Evolutionary conservation across 179 eudicot genomes (phyloP).

Genomic region (Amaranthus tricolor): DNA sequence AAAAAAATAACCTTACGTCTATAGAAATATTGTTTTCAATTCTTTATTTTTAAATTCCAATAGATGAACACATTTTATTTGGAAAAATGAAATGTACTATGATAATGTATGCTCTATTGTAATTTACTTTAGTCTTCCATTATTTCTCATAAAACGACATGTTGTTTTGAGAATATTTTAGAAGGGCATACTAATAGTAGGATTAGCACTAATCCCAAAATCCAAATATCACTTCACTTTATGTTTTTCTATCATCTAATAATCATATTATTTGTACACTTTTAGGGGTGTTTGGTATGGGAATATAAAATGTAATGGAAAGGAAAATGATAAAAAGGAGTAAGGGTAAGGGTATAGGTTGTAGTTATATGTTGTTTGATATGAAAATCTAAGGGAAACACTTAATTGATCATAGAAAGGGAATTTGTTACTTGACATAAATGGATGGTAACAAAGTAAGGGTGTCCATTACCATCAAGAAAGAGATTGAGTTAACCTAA

Average conservation of each 20-base stretch:
- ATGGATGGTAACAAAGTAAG: no score
- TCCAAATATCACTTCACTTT: not conserved
- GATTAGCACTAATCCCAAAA: conserved; percentile 2
- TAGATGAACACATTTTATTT: not conserved
- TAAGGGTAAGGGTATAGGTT: no score
- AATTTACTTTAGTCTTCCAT: not conserved
- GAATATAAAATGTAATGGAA: no score
- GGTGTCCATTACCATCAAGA: no score
- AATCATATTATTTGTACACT: not conserved
- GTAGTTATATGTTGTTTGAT: no score
- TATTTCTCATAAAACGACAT: conserved; percentile 1
- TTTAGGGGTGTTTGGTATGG: no score
- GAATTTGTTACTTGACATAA: no score
- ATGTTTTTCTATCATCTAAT: not conserved
- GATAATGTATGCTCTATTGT: not conserved
- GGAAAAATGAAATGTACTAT: not conserved
- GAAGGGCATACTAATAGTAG: not conserved
- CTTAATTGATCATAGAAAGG: no score
- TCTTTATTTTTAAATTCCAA: not conserved
- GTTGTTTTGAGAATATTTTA: not conserved
- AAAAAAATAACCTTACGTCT: no score
- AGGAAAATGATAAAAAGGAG: no score
- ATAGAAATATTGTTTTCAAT: not conserved
- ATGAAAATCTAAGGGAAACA: no score
- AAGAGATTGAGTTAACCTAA: no score